These are phyloP conservation scores for Penicillium concentricum DNA, from an alignment of 2,329 filamentous ascomycete genomes.

Conservation along the genomic window DNA sequence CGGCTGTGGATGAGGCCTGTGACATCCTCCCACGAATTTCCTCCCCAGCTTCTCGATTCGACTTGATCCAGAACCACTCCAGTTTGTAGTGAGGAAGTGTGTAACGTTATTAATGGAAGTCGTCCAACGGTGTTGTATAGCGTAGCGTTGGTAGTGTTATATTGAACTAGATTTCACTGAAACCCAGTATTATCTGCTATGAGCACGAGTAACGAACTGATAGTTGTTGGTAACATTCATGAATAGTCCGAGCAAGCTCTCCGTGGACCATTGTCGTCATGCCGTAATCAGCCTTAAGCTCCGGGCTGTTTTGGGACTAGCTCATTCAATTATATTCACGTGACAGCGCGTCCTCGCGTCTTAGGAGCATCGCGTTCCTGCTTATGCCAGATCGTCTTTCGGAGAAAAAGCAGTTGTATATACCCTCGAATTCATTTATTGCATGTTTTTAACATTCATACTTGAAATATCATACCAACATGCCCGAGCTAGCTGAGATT, in stretches of 20 bases:
- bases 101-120: not conserved
- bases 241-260: not conserved
- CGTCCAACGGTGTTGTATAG: not conserved
- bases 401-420: not conserved
- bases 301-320: not conserved
- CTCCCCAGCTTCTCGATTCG: constrained; percentile 24
- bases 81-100: constrained; percentile 30
- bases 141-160: not conserved
- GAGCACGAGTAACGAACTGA: not conserved
- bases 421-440: not conserved
- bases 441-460: not conserved
- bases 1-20: constrained; percentile 36
- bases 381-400: not conserved
- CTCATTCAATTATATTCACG: not conserved
- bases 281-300: not conserved
- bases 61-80: constrained; percentile 42
- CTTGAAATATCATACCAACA: constrained; percentile 20
- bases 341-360: constrained; percentile 2
- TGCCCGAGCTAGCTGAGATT: constrained; percentile 61
- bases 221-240: not conserved
- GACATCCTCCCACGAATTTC: constrained; percentile 38
- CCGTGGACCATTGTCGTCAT: not conserved
- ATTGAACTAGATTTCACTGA: not conserved
- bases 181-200: not conserved
- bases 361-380: not conserved